phyloP scores from a whole-genome alignment of 2,329 filamentous ascomycete species.

The Samsoniella hepiali region DNA sequence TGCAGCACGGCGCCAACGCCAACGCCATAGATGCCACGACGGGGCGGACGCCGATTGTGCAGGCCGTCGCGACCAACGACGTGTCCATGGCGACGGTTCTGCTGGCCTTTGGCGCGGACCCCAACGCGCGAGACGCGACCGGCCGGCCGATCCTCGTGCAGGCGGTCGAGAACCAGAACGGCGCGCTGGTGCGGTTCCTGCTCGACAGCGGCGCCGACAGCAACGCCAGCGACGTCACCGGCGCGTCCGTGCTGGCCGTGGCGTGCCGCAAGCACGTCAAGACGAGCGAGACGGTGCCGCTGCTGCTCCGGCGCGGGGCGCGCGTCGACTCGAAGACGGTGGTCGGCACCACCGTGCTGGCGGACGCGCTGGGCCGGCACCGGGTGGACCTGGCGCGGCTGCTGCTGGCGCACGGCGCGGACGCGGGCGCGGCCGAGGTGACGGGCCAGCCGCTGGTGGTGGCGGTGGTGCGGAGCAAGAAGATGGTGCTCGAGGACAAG shows the following conservation, averaged over 20 bases:
- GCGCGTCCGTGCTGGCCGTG: constrained; percentile 28
- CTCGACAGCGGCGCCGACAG: constrained; percentile 36
- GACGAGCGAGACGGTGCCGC: constrained; percentile 30
- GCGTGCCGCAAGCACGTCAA: constrained; percentile 28
- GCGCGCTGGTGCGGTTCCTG: constrained; percentile 29
- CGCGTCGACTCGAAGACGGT: constrained; percentile 30
- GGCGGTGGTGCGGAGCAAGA: constrained; percentile 28
- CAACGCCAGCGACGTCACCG: constrained; percentile 16
- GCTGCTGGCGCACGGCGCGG: constrained; percentile 34
- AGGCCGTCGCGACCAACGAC: constrained; percentile 27
- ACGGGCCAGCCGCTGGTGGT: constrained; percentile 33
- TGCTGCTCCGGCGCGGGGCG: constrained; percentile 36
- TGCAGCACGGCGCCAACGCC: constrained; percentile 24
- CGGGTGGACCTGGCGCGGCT: constrained; percentile 31
- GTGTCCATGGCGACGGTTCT: constrained; percentile 30
- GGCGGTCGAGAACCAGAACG: constrained; percentile 28
- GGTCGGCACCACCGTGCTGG: constrained; percentile 33
- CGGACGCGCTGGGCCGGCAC: constrained; percentile 32
- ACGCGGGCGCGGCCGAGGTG: constrained; percentile 32
- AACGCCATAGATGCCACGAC: constrained; percentile 27
- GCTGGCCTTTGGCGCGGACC: constrained; percentile 30
- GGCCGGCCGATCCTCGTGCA: constrained; percentile 30
- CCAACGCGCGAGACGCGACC: constrained; percentile 26
- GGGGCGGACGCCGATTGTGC: constrained; percentile 31
- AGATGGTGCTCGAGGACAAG: constrained; percentile 27